Evolutionary conservation across 2,329 filamentous ascomycete species (phyloP), one percentile per base, ranked within the genome.

Genomic region (Colletotrichum australisinense): DNA sequence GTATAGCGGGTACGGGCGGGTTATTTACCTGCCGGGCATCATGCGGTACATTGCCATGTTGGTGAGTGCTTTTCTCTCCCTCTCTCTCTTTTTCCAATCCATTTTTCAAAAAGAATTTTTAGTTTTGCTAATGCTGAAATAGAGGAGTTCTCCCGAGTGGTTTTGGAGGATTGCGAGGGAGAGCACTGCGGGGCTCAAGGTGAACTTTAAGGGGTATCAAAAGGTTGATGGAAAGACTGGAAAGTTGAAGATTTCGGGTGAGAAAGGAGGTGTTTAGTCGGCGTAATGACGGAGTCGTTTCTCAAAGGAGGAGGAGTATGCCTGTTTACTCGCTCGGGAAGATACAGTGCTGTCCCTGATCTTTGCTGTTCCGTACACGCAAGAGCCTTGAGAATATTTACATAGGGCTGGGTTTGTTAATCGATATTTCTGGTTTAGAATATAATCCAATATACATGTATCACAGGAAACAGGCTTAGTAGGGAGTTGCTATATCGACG

Each of bases 1-100:
- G 11, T 80, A 79, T 55, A 80, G 79, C 66, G 78, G 78, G 4
- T 78, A 79, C 35, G 78, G 79, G 3, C 74, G 63, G 5, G 79
- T 75, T 0, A 78, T 81, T 2, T 80, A 78, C 69, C 57, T 81
- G 65, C 80, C 80, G 0, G 78, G 79, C 1, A 67, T 79, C 9
- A 79, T 77, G 73, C 67, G 77, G n/a, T 78, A 78, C 32, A 52
- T 79, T 42, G 60, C 60, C 19, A 52, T 52, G 60, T 52, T 63
- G 42, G 60, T 63, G 24, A 52, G 57, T 35, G 22, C 11, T 32
- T 32, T 12, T 32, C 3, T 26, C 30, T 32, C 32, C n/a, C n/a
- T n/a, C 32, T 26, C 26, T 42, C 38, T 42, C 22, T n/a, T 14
- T 22, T 49, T 5, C 8, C 12, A 24, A 11, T 11, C 8, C 7